Base-by-base conservation (phyloP, 768 basidiomycete species). In the Rhizopogon vinicolor region DNA sequence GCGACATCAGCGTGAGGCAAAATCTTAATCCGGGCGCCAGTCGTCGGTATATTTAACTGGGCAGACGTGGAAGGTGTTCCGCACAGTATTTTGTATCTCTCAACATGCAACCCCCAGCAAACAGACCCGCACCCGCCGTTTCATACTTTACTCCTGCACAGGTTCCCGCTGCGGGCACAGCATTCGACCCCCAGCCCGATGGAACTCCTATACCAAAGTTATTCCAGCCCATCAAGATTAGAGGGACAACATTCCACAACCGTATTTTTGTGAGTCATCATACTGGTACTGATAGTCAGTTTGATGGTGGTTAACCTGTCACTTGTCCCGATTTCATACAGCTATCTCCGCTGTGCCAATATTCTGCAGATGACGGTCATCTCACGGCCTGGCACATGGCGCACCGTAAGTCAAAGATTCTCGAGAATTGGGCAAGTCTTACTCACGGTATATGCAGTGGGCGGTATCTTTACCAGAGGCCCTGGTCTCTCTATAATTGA, bases 401-500 rank as follows among this genome's bases (percentile, higher is more conserved):
- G 3, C 84, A 85, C 63, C 55, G 65, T 65, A 29, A 53, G 57
- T 63, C 14, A 4, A 2, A 18, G 14, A n/a, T 22, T 35, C 14
- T 35, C 41, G 33, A 31, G 18, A 8, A 41, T 39, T 8, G 13
- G 12, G 12, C 39, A 33, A 22, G 12, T 3, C 25, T 7, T 37
- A 25, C 58, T 18, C 45, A 28, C 12, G 8, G 35, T 5, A 10
- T 12, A 19, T 3, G 1, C 35, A 83, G 82, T 83, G 44, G 78
- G 79, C 1, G 79, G 79, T 3, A 81, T 84, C 50, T 62, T 80
- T 46, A 76, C 73, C 5, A 79, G 82, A 13, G 74, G 76, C 2
- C 80, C 86, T 0, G 86, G 83, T 0, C 70, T 83, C 1, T 76
- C 84, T 53, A 73, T 83, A 43, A 69, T 87, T 22, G 89, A 92